Conservation (phyloP, 1,284 basidiomycete genomes). For the Heterobasidion annosum region DNA sequence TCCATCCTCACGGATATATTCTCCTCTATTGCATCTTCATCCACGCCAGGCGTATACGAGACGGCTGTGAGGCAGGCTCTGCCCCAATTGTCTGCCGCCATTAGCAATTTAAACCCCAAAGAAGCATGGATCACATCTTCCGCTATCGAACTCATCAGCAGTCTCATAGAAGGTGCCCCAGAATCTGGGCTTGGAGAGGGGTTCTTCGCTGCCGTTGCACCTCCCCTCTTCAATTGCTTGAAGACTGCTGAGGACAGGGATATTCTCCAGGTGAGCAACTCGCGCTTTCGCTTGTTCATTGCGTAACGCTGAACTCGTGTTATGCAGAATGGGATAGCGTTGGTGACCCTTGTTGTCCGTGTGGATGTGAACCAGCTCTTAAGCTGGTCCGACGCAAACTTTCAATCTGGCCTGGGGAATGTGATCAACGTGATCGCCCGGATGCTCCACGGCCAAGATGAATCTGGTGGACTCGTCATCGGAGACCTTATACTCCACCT, state of each 20-base stretch:
- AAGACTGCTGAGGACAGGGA: constrained; percentile 72
- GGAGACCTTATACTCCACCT: constrained; percentile 94
- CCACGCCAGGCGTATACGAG: constrained; percentile 53
- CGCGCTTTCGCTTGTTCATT: background rate
- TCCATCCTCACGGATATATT: constrained; percentile 84
- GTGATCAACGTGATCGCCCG: constrained; percentile 70
- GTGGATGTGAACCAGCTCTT: constrained; percentile 81
- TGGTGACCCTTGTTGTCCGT: constrained; percentile 78
- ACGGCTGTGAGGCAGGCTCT: constrained; percentile 66
- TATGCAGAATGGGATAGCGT: constrained; percentile 69
- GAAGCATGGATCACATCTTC: constrained; percentile 69
- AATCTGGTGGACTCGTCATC: constrained; percentile 85
- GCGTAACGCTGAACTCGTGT: background rate
- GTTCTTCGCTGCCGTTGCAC: constrained; percentile 68
- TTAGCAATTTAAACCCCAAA: constrained; percentile 45
- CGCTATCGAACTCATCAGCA: constrained; percentile 75
- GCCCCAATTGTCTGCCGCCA: constrained; percentile 62
- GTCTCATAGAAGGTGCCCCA: constrained; percentile 58
- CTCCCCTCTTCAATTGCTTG: constrained; percentile 65
- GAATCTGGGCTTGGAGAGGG: constrained; percentile 66
- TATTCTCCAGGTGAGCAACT: constrained; percentile 60
- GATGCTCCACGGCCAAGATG: constrained; percentile 69
- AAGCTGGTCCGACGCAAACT: constrained; percentile 59
- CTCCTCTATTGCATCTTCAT: constrained; percentile 55
- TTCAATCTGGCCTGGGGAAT: constrained; percentile 67